Evolutionary conservation across 139 green algal species (phyloP).

Genomic region (Coelastrella sp.): DNA sequence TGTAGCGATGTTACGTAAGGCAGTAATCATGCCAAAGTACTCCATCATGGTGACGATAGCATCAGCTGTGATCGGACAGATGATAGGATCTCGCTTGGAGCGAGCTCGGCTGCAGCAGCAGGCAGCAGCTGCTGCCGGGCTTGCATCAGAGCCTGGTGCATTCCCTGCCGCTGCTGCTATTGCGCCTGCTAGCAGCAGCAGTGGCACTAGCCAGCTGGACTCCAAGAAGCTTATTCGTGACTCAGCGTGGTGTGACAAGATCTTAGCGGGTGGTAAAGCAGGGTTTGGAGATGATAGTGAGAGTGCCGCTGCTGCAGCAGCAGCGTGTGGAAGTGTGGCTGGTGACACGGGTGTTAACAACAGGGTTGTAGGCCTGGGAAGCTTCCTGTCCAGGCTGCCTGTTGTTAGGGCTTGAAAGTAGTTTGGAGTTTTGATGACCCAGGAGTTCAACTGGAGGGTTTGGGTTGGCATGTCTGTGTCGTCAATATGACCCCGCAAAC

Average conservation of each 20-base stretch:
- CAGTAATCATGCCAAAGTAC: conserved; percentile 86
- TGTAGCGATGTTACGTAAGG: conserved; percentile 91
- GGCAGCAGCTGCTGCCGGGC: neutral
- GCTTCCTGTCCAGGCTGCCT: conserved; percentile 24
- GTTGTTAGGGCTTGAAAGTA: neutral
- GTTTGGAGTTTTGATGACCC: too few species aligned
- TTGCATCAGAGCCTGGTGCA: neutral
- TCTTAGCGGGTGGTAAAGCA: conserved; percentile 8
- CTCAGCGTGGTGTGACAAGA: neutral
- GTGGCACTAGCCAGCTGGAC: neutral
- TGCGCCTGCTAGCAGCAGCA: neutral
- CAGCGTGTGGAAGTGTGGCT: neutral
- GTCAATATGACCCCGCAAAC: too few species aligned
- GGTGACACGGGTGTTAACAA: neutral
- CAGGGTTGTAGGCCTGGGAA: conserved; percentile 29
- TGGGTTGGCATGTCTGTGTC: too few species aligned
- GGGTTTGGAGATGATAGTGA: neutral
- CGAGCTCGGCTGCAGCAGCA: conserved; percentile 57
- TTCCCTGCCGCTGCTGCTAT: neutral
- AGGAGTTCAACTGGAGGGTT: too few species aligned
- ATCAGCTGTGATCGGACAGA: conserved; percentile 79
- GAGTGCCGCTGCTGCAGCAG: neutral
- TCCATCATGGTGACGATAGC: conserved; percentile 85
- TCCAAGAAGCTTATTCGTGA: neutral
- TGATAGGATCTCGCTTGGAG: conserved; percentile 70